These are phyloP conservation scores for Vitis hybrid DNA, from an alignment of 177 flowering plant genomes.

Conservation along the genomic window DNA sequence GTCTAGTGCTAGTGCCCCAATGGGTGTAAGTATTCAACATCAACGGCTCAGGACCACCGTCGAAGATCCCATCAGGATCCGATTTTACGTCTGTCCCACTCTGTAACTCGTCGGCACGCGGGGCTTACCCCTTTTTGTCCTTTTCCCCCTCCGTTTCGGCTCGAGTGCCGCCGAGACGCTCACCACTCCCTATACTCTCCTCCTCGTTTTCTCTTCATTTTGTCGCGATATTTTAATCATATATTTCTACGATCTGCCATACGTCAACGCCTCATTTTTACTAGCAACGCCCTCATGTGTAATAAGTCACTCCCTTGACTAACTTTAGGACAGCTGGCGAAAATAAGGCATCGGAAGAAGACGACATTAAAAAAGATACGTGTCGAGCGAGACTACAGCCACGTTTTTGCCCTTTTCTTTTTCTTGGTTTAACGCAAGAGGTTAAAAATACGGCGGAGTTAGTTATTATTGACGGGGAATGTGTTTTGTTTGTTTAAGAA, in stretches of 20 bases:
- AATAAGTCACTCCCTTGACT: no score
- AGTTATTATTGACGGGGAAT: no score
- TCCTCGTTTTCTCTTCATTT: not conserved
- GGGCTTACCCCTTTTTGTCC: constrained; percentile 8
- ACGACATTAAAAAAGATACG: no score
- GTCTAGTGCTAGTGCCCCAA: not conserved
- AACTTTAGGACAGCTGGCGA: no score
- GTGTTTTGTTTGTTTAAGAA: not conserved
- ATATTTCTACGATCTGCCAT: not conserved
- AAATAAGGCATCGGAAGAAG: no score
- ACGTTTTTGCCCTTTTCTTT: no score
- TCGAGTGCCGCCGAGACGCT: constrained; percentile 8
- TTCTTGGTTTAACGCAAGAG: no score
- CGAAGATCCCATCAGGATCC: constrained; percentile 24
- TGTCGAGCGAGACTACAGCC: no score
- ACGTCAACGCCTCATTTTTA: not conserved
- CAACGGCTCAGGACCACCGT: constrained; percentile 1
- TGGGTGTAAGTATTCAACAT: not conserved
- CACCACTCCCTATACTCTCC: not conserved
- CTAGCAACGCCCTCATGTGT: no score
- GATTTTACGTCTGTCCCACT: not conserved
- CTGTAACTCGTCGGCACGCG: constrained; percentile 17
- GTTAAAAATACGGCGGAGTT: no score
- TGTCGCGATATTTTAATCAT: constrained; percentile 6
- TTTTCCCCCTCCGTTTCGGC: constrained; percentile 17